These are phyloP conservation scores for Aurantiochytrium sp. DNA, from an alignment of 108 stramenopile species.

Conservation along the genomic window DNA sequence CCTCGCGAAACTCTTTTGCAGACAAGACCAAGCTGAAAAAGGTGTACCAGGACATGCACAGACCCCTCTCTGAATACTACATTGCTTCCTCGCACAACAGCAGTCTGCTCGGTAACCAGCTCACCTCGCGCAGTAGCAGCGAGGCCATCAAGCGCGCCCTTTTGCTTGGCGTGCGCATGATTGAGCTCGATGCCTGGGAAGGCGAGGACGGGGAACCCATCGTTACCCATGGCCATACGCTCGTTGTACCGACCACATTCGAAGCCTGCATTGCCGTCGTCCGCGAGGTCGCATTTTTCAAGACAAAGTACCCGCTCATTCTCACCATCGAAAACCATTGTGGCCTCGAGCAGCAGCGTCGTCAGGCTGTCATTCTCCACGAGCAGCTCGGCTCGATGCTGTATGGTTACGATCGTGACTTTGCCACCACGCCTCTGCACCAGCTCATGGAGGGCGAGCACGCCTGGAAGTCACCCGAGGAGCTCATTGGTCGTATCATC, in stretches of 20 bases:
- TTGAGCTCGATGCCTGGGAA: conserved; percentile 98
- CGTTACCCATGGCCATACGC: conserved; percentile 83
- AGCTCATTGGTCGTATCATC: neutral
- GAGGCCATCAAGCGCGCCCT: conserved; percentile 64
- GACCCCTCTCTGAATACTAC: conserved; percentile 77
- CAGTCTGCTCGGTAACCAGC: conserved; percentile 86
- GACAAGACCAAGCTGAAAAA: neutral
- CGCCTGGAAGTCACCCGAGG: neutral
- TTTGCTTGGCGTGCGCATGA: conserved; percentile 79
- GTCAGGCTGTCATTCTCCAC: conserved; percentile 57
- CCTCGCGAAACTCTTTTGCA: neutral
- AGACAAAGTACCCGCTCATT: conserved; percentile 73
- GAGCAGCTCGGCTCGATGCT: neutral
- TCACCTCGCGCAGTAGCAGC: conserved; percentile 56
- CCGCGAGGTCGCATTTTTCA: conserved; percentile 43
- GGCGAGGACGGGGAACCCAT: conserved; percentile 58
- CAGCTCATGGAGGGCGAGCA: neutral
- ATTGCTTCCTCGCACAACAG: conserved; percentile 92
- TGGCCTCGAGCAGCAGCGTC: conserved; percentile 61
- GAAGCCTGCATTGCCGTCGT: conserved; percentile 59
- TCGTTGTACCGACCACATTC: conserved; percentile 75
- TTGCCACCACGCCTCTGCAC: neutral
- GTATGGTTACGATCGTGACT: neutral
- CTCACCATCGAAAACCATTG: conserved; percentile 94
- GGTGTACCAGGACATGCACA: conserved; percentile 54